A percentile compares a stretch with the other conserved stretches of the same genome.
phyloP scores from a whole-genome alignment of 2,329 filamentous ascomycete genomes.

The Ophioceras dolichostomum region DNA sequence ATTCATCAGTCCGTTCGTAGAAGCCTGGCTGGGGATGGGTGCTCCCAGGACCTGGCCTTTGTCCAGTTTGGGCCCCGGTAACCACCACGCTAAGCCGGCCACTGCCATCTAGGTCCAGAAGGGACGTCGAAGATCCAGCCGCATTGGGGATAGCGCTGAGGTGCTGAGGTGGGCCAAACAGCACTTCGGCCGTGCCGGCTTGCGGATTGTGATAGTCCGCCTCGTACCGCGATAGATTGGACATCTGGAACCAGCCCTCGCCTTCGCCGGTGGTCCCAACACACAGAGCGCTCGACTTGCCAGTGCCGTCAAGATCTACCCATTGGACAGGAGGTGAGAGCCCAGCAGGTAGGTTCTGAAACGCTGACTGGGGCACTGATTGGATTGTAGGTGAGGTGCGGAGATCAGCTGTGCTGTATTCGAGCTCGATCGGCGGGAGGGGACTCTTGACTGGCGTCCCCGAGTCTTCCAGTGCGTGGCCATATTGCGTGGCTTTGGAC shows the following conservation, averaged over 20 bases:
- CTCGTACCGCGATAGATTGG: conserved; percentile 4
- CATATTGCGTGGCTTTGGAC: neutral
- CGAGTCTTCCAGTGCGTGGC: neutral
- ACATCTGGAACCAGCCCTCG: conserved; percentile 9
- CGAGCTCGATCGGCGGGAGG: neutral
- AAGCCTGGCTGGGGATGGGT: conserved; percentile 3
- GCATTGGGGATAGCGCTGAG: neutral
- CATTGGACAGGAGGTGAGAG: conserved; percentile 4
- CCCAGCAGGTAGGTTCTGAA: neutral
- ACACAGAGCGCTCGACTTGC: conserved; percentile 9
- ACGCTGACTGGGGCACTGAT: too few species aligned
- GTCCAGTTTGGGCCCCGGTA: too few species aligned
- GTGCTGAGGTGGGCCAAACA: neutral
- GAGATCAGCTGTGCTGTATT: neutral
- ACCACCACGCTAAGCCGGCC: neutral
- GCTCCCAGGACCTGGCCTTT: too few species aligned
- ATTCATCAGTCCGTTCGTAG: conserved; percentile 5
- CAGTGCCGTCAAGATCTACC: conserved; percentile 15
- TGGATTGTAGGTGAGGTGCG: neutral
- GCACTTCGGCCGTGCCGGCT: neutral
- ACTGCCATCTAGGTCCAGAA: neutral
- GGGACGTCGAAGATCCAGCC: neutral
- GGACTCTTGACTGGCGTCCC: neutral
- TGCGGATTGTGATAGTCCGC: neutral
- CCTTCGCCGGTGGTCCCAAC: neutral